Evolutionary conservation across 805 yeast species (phyloP), one percentile per base, ranked within the genome.

Genomic region (Pichia phayaonensis): DNA sequence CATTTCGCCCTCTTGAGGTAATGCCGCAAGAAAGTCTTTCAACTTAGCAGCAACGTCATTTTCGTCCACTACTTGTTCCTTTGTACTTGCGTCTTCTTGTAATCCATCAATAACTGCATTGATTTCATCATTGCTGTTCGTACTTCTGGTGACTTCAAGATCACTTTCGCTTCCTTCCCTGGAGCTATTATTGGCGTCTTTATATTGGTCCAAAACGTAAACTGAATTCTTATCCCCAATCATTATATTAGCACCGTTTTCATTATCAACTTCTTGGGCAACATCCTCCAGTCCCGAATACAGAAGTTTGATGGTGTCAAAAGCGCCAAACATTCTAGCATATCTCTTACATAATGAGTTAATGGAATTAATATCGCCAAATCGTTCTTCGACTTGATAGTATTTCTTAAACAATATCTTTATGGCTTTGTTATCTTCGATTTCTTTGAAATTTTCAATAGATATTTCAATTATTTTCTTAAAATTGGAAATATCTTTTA

Each of bases 381-480:
- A 82, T 48, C 75, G 76, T 2, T 84, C 72, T 55, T 90, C 95
- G 61, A 83, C 84, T 46, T 75, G 71, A 45, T 86, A 75, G 67
- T 84, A 86, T 43, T 74, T 70, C 48, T 77, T 77, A 58, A 75
- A 81, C 39, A 85, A 69, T 40, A 68, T 69, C 48, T 74, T 70
- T 54, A 80, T 59, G 48, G 72, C 70, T 2, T 63, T 62, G 13
- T 29, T 11, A 12, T 43, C 45, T 18, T 60, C 65, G n/a, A 64
- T 68, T 1, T 68, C 64, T 40, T 69, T 72, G 52, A 81, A 67
- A 42, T 76, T 80, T 11, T 83, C 79, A 11, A 85, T 72, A 0
- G 90, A 81, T 4, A 85, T 76, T 65, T 94, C 98, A 63, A 92
- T 84, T 38, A 89, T 73, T 10, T 89, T 86, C 58, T 92, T 83